Evolutionary conservation across 345 rosid genomes (phyloP).

Genomic region (Cardamine resedifolia): DNA sequence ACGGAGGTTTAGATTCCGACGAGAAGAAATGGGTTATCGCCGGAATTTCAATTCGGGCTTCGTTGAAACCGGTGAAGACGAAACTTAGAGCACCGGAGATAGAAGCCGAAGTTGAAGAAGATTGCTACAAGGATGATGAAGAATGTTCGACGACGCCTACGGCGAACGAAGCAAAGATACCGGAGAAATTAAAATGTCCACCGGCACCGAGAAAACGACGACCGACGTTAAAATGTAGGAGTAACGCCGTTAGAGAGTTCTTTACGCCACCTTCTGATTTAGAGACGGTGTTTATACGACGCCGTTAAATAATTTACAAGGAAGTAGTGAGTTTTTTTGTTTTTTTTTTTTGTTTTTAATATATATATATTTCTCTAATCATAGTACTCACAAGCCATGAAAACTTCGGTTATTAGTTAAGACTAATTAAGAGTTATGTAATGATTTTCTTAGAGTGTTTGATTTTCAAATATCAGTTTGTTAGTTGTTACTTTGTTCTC

Average conservation of each 20-base stretch:
- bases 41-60: conserved; percentile 56
- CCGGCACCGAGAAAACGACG: conserved; percentile 82
- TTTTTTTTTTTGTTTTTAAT: too few species aligned
- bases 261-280: conserved; percentile 71
- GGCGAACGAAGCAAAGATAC: conserved; percentile 70
- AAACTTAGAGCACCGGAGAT: conserved; percentile 44
- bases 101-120: conserved; percentile 44
- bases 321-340: conserved; percentile 31
- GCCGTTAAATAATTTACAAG: conserved; percentile 29
- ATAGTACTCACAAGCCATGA: conserved; percentile 3
- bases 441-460: conserved; percentile 7
- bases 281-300: conserved; percentile 68
- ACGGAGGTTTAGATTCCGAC: conserved; percentile 54
- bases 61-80: conserved; percentile 70
- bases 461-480: conserved; percentile 3
- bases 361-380: neutral
- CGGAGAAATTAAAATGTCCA: conserved; percentile 69
- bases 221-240: conserved; percentile 54
- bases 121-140: conserved; percentile 35
- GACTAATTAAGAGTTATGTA: conserved; percentile 12
- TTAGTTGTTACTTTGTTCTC: neutral
- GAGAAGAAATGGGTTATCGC: conserved; percentile 79
- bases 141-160: conserved; percentile 72
- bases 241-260: conserved; percentile 62
- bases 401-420: neutral